A percentile compares a stretch with the other conserved stretches of the same genome.
Conservation (phyloP, 345 rosid species). For the Eucalyptus melliodora region DNA sequence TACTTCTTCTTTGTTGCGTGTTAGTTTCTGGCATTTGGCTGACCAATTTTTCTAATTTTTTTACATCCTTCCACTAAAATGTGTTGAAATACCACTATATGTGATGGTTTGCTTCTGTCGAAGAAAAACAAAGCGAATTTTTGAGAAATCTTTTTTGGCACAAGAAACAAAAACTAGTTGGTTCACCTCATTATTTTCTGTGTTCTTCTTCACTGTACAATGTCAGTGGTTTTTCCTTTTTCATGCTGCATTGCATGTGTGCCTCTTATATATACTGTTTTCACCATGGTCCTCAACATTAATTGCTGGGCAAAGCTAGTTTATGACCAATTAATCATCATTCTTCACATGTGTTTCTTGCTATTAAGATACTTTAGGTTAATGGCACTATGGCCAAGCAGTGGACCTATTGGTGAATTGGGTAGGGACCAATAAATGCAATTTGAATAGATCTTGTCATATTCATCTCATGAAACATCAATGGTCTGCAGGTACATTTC, state of each 20-base stretch:
- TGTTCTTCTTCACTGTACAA: neutral
- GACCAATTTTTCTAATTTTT: neutral
- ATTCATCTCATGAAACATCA: neutral
- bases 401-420: neutral
- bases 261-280: neutral
- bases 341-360: neutral
- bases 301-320: neutral
- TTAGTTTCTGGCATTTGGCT: neutral
- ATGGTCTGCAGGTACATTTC: slow-evolving; percentile 62
- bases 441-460: neutral
- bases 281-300: neutral
- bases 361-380: neutral
- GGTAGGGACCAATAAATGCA: neutral
- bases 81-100: neutral
- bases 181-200: neutral
- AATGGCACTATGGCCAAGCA: neutral
- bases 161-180: neutral
- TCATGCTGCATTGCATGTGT: neutral
- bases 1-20: neutral
- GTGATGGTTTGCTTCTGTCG: neutral
- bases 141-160: neutral
- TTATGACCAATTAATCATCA: neutral
- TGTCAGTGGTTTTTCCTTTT: neutral
- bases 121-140: neutral
- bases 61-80: neutral